Conservation (phyloP, 805 yeast species). For the Wilhelminamyces savonicus region DNA sequence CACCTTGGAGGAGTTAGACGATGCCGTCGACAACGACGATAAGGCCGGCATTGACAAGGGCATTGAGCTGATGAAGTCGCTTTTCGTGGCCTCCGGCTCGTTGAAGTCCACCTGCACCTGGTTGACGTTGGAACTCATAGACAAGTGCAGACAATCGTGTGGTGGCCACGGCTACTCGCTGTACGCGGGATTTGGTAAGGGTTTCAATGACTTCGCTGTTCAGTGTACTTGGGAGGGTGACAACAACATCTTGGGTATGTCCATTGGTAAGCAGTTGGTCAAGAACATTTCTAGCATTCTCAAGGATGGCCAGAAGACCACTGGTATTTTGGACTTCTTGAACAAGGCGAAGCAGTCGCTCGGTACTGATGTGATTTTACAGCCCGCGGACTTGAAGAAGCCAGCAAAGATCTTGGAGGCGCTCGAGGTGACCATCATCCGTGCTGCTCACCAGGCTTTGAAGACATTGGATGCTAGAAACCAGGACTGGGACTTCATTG, state of each 20-base stretch:
- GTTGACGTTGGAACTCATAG: constrained; percentile 16
- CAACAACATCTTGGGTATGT: constrained; percentile 15
- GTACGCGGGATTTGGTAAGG: constrained; percentile 13
- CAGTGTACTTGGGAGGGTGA: constrained; percentile 19
- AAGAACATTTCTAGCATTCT: constrained; percentile 37
- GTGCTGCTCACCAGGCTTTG: constrained; percentile 28
- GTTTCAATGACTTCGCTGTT: constrained; percentile 15
- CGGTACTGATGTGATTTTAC: constrained; percentile 5
- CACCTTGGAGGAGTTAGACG: constrained; percentile 10
- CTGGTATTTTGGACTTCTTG: constrained; percentile 41
- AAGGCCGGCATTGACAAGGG: constrained; percentile 6
- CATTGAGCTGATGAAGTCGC: constrained; percentile 9
- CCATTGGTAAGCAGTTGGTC: constrained; percentile 39
- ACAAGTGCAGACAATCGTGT: constrained; percentile 14
- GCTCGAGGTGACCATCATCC: constrained; percentile 31
- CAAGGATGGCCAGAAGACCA: constrained; percentile 38
- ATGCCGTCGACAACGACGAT: constrained; percentile 8
- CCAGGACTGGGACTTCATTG: constrained; percentile 27
- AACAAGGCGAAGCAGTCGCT: constrained; percentile 19
- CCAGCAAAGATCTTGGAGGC: constrained; percentile 16
- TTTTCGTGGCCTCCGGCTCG: constrained; percentile 13
- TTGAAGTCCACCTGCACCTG: constrained; percentile 14
- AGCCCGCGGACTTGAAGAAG: constrained; percentile 12
- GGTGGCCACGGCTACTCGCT: constrained; percentile 17
- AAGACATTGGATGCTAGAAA: constrained; percentile 24